Conservation (phyloP, 441 rosid species). For the Flueggea neowawraea region DNA sequence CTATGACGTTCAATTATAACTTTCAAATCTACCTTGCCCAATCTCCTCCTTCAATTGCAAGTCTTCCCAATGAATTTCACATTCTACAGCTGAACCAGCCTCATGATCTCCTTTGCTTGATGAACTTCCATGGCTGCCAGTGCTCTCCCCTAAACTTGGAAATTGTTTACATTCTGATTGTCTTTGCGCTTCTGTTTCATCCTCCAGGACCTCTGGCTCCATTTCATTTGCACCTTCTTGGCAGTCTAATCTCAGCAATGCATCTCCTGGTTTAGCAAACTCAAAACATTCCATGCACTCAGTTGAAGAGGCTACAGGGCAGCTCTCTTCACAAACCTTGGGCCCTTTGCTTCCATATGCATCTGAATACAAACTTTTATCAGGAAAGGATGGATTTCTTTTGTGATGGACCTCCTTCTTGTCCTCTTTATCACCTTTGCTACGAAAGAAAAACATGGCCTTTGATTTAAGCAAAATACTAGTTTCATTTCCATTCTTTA, state of each 20-base stretch:
- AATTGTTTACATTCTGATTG: conserved; percentile 26
- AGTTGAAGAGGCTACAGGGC: conserved; percentile 20
- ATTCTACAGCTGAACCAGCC: conserved; percentile 26
- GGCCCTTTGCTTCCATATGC: conserved; percentile 20
- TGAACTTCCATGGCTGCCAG: conserved; percentile 37
- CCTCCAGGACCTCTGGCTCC: conserved; percentile 31
- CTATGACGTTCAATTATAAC: not conserved
- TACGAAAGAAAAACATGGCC: conserved; percentile 24
- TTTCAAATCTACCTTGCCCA: conserved; percentile 57
- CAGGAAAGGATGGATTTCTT: conserved; percentile 13
- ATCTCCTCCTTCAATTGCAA: conserved; percentile 67
- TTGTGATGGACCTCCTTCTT: conserved; percentile 19
- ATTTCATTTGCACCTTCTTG: conserved; percentile 25
- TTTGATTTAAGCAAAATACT: conserved; percentile 14
- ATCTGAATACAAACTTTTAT: conserved; percentile 21
- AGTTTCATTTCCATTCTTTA: conserved; percentile 17
- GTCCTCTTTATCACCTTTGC: conserved; percentile 15
- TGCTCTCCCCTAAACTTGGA: conserved; percentile 34
- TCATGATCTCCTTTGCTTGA: conserved; percentile 44
- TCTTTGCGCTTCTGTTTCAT: conserved; percentile 35
- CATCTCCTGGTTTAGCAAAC: conserved; percentile 23
- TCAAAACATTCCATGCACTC: conserved; percentile 25
- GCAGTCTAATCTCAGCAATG: conserved; percentile 21
- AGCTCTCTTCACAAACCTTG: conserved; percentile 21
- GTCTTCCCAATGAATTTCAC: conserved; percentile 77